Evolutionary conservation across 768 basidiomycete species (phyloP), one percentile per base, ranked within the genome.

Genomic region (Rhodotorula diobovata): DNA sequence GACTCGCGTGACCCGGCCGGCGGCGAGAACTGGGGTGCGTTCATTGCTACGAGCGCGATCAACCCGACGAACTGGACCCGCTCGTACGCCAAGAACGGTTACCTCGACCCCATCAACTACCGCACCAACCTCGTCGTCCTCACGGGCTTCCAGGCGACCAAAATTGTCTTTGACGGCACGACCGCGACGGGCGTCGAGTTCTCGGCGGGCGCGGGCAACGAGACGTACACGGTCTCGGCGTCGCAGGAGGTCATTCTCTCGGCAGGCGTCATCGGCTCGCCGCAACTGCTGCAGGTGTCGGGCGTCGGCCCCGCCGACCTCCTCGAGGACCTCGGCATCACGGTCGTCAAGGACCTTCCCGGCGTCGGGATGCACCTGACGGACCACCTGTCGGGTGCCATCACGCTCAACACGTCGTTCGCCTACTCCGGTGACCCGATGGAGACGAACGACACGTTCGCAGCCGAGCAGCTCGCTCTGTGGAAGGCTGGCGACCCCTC

Each of bases 191-290:
- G 82, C 23, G 78, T 84, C 53, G 70, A 72, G 50, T 84, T 83
- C 73, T 75, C 79, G 50, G 75, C 80, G 10, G 11, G 37, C 4
- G 35, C 73, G 2, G 70, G 70, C 25, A 78, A 74, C 10, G 46
- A 71, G 43, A 59, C 56, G 18, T 80, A 79, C 70, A 79, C 79
- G 9, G 79, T 82, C 35, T 77, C 70, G 35, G 84, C 83, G 41
- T 78, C 75, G 66, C 77, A 80, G 48, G 84, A 85, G 74, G 82
- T 84, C 62, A 81, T 84, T 61, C 77, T 84, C n/a, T 73, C 76
- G 11, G 73, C 71, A 1, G 80, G 80, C 51, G 76, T 77, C 34
- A 78, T 80, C 64, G 77, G 74, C 32, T 75, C 75, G 25, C 73
- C 75, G 10, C 79, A 82, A 62, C 73, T 84, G 23, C 79, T 84